Percentiles rank a stretch among this genome's conserved stretches.
Conservation (phyloP, 176 grass and related monocot species). For the Chrysopogon serrulatus region DNA sequence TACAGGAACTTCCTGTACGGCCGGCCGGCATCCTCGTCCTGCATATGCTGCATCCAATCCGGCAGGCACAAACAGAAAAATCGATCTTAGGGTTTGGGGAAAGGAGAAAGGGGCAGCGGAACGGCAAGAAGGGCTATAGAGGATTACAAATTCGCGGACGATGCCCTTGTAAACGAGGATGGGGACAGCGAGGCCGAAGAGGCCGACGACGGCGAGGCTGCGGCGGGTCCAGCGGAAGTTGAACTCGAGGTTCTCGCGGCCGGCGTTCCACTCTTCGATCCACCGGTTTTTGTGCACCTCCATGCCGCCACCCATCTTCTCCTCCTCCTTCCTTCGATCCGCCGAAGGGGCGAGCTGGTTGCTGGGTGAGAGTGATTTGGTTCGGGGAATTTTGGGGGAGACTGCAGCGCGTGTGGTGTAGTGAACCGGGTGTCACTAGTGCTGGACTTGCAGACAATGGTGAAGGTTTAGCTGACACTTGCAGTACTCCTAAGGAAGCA, state of each 20-base stretch:
- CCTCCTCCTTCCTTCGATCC: not conserved
- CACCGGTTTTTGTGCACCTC: conserved; percentile 79
- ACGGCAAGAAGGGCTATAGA: not conserved
- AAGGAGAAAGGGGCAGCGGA: not conserved
- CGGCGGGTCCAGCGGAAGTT: conserved; percentile 77
- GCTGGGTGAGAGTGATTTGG: conserved; percentile 4
- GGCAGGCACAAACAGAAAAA: not conserved
- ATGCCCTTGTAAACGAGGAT: conserved; percentile 81
- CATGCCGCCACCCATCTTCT: conserved; percentile 76
- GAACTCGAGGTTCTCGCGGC: conserved; percentile 63
- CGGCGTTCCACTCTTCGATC: conserved; percentile 80
- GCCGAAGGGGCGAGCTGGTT: not conserved
- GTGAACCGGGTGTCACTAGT: too few species aligned
- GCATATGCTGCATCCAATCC: conserved; percentile 83
- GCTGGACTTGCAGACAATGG: too few species aligned
- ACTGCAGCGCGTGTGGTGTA: too few species aligned
- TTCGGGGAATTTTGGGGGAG: not conserved
- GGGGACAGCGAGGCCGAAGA: conserved; percentile 73
- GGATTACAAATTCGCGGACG: conserved; percentile 69
- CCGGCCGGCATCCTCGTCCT: conserved; percentile 83
- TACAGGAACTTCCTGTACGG: conserved; percentile 87
- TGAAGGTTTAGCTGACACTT: too few species aligned
- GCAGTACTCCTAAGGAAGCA: too few species aligned
- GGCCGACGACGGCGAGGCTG: conserved; percentile 61
- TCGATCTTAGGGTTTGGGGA: conserved; percentile 19